Conservation (phyloP, 169 alveolate genomes). For the Babesia divergens region DNA sequence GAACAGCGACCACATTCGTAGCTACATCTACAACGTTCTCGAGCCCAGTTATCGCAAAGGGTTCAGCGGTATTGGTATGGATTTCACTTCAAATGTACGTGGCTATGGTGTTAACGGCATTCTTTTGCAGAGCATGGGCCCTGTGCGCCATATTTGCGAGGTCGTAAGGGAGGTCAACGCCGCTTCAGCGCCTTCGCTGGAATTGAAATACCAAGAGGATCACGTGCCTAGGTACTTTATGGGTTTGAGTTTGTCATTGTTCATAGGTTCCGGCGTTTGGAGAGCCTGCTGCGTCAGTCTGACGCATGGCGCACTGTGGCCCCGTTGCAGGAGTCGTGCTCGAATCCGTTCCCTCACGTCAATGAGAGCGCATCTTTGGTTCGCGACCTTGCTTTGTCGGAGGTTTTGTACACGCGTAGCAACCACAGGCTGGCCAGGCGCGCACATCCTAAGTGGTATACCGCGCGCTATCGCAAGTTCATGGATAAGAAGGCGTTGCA, state of each 20-base stretch:
- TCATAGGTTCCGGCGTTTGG: conserved; percentile 57
- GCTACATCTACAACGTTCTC: conserved; percentile 66
- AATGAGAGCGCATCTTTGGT: conserved; percentile 73
- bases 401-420: conserved; percentile 63
- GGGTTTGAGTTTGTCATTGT: conserved; percentile 1
- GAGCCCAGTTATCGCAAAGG: conserved; percentile 59
- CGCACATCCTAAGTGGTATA: conserved; percentile 76
- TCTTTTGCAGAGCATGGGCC: not conserved
- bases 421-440: conserved; percentile 68
- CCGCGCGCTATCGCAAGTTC: conserved; percentile 52
- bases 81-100: not conserved
- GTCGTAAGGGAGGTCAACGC: conserved; percentile 40
- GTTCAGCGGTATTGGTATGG: conserved; percentile 70
- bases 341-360: conserved; percentile 75
- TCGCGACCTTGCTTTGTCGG: conserved; percentile 61
- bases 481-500: conserved; percentile 34
- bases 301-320: conserved; percentile 69
- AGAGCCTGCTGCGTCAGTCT: conserved; percentile 59
- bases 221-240: conserved; percentile 29
- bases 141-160: conserved; percentile 42
- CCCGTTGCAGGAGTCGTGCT: conserved; percentile 56
- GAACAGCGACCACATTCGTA: conserved; percentile 60
- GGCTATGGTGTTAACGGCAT: not conserved
- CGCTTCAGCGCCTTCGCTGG: conserved; percentile 28
- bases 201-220: conserved; percentile 43